These are phyloP conservation scores for Rhododendron molle DNA, from an alignment of 148 eudicot genomes.

Conservation along the genomic window DNA sequence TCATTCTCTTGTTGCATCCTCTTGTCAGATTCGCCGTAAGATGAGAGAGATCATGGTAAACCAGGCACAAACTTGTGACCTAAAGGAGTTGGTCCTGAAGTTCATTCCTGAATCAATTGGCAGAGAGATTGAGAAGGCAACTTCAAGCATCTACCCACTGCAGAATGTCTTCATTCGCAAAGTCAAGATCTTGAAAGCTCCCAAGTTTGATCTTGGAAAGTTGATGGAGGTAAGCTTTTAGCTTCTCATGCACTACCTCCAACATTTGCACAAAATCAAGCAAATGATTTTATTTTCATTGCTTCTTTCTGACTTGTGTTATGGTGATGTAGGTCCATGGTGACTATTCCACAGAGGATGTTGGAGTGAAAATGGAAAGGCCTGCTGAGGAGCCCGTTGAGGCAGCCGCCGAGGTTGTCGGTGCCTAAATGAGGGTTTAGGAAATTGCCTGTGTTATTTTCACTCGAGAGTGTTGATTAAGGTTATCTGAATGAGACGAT, in stretches of 20 bases:
- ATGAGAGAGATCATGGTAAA: constrained; percentile 85
- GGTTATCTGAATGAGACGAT: not conserved
- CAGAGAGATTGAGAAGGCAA: constrained; percentile 81
- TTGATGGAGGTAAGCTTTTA: constrained; percentile 65
- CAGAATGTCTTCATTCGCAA: constrained; percentile 81
- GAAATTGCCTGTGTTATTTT: not conserved
- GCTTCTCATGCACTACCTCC: not conserved
- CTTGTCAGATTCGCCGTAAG: constrained; percentile 68
- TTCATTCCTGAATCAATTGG: constrained; percentile 87
- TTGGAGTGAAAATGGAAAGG: constrained; percentile 70
- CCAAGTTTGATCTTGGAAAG: constrained; percentile 79
- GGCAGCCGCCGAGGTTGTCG: constrained; percentile 36
- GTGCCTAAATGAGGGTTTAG: not conserved
- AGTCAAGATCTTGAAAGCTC: constrained; percentile 83
- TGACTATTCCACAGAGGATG: constrained; percentile 56
- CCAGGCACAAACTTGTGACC: constrained; percentile 77
- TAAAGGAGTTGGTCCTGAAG: constrained; percentile 78
- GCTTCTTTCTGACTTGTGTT: constrained; percentile 18
- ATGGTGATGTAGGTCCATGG: constrained; percentile 59
- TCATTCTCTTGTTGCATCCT: not conserved
- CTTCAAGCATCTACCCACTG: constrained; percentile 72
- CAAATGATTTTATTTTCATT: not conserved
- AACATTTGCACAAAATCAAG: not conserved
- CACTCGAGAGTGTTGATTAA: not conserved
- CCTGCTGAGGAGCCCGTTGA: constrained; percentile 63